These are phyloP conservation scores for Spinacia oleracea DNA, from an alignment of 179 eudicot species.

Conservation along the genomic window DNA sequence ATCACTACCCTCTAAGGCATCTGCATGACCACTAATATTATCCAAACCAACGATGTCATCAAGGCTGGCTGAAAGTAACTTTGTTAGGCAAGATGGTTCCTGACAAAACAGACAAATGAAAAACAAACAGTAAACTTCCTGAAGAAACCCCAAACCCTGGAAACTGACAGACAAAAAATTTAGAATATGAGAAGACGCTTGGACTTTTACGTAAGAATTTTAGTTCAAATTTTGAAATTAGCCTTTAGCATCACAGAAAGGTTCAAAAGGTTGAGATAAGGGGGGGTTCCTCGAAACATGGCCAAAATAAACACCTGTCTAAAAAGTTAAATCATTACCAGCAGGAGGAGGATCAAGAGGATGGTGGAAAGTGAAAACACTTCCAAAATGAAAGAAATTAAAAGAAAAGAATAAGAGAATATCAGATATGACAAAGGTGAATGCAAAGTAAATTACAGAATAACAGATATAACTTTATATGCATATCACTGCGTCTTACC, in stretches of 20 bases:
- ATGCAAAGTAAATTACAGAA: neutral
- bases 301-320: neutral
- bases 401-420: neutral
- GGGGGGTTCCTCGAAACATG: neutral
- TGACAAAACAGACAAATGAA: conserved; percentile 32
- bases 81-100: conserved; percentile 47
- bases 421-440: neutral
- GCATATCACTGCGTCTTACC: conserved; percentile 44
- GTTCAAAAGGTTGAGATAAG: neutral
- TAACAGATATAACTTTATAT: neutral
- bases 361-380: neutral
- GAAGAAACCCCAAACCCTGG: conserved; percentile 12
- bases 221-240: neutral
- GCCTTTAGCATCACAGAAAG: neutral
- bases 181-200: neutral
- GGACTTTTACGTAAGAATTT: neutral
- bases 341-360: neutral
- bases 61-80: conserved; percentile 38
- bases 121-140: conserved; percentile 10
- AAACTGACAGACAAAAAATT: neutral
- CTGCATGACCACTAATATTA: conserved; percentile 33
- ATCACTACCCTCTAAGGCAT: conserved; percentile 46
- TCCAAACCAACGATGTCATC: conserved; percentile 40
- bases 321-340: neutral
- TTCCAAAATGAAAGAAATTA: neutral